Conservation (phyloP, 495 filamentous ascomycete species). For the Neurospora sp. region DNA sequence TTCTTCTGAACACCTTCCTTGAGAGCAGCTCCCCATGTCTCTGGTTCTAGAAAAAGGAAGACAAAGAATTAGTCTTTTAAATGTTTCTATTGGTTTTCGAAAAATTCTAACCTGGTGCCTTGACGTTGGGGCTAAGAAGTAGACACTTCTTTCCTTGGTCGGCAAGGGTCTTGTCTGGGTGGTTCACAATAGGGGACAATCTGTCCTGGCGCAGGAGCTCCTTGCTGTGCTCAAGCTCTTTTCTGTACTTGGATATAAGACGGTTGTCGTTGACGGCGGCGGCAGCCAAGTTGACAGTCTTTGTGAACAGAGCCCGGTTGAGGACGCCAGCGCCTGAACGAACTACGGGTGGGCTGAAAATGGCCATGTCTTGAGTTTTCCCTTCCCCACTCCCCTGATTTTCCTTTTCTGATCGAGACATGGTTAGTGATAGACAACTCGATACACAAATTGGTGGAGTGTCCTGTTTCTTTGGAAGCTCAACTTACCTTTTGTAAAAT, state of each 20-base stretch:
- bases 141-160: slow-evolving; percentile 55
- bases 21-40: slow-evolving; percentile 65
- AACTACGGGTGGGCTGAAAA: slow-evolving; percentile 71
- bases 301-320: slow-evolving; percentile 75
- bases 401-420: background rate
- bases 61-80: slow-evolving; percentile 6
- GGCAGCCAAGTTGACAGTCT: slow-evolving; percentile 63
- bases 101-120: slow-evolving; percentile 46
- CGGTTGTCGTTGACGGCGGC: slow-evolving; percentile 62
- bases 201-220: slow-evolving; percentile 47
- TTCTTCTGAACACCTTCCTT: slow-evolving; percentile 55
- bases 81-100: background rate
- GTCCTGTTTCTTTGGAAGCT: background rate
- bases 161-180: slow-evolving; percentile 45
- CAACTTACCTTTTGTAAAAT: background rate
- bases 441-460: slow-evolving; percentile 34
- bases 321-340: slow-evolving; percentile 54
- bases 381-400: background rate
- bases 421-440: background rate
- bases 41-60: slow-evolving; percentile 42
- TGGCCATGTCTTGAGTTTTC: slow-evolving; percentile 22
- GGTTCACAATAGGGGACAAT: slow-evolving; percentile 44
- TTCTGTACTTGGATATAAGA: slow-evolving; percentile 58
- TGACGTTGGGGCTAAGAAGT: slow-evolving; percentile 61
- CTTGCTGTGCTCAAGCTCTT: slow-evolving; percentile 42